phyloP scores from a whole-genome alignment of 2,329 filamentous ascomycete species.

The Pleurostoma richardsiae region DNA sequence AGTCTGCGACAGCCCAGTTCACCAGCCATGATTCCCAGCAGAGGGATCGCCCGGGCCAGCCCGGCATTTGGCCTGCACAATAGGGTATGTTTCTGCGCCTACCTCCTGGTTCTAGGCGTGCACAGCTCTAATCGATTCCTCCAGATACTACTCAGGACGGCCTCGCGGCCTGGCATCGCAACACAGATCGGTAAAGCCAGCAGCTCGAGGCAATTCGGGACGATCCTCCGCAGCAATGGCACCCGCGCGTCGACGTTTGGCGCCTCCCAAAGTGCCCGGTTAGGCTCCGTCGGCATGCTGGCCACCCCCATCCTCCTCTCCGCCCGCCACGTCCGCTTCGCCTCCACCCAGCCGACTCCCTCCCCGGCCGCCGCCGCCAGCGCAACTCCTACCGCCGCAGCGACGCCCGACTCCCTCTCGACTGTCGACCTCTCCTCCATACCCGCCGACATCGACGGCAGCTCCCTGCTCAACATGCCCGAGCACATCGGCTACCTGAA shows the following conservation, averaged over 20 bases:
- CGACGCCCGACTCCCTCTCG: slow-evolving; percentile 5
- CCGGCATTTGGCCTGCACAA: slow-evolving; percentile 34
- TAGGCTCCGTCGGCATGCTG: slow-evolving; percentile 10
- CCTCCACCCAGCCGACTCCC: slow-evolving; percentile 15
- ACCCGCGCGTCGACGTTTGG: neutral
- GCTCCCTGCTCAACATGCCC: slow-evolving; percentile 54
- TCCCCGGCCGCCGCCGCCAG: slow-evolving; percentile 6
- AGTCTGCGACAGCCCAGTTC: neutral
- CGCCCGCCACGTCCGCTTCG: slow-evolving; percentile 15
- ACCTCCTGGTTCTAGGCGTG: neutral
- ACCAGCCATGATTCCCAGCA: slow-evolving; percentile 47
- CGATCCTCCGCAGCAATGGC: slow-evolving; percentile 15
- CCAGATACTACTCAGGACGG: neutral
- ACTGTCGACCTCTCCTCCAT: slow-evolving; percentile 26
- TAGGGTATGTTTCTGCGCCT: slow-evolving; percentile 19
- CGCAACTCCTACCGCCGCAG: slow-evolving; percentile 6
- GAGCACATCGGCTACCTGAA: slow-evolving; percentile 80
- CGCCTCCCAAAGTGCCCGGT: slow-evolving; percentile 10
- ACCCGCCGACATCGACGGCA: slow-evolving; percentile 23
- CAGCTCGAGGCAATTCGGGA: slow-evolving; percentile 19
- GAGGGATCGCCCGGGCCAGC: slow-evolving; percentile 42
- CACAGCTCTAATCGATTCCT: neutral
- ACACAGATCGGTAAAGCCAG: slow-evolving; percentile 5
- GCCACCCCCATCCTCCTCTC: slow-evolving; percentile 10
- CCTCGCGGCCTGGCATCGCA: slow-evolving; percentile 4